Conservation (phyloP, 345 rosid species). For the Anacardium occidentale region DNA sequence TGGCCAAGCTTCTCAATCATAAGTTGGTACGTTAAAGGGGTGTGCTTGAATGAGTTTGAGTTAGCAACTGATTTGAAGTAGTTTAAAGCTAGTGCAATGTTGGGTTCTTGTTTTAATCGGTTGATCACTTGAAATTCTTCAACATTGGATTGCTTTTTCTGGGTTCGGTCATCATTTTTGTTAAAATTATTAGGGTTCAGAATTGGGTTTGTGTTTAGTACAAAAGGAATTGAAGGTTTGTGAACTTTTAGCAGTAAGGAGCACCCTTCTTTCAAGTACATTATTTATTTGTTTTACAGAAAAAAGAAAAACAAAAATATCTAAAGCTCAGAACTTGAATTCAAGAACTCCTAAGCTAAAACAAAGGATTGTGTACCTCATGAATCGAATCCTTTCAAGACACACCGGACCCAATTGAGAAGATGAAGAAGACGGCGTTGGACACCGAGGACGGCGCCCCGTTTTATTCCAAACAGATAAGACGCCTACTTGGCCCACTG, state of each 20-base stretch:
- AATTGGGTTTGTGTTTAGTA: conserved; percentile 42
- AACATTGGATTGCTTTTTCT: conserved; percentile 25
- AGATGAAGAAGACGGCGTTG: neutral
- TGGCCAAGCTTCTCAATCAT: conserved; percentile 66
- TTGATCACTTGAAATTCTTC: conserved; percentile 51
- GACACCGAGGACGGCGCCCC: conserved; percentile 6
- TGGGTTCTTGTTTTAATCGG: conserved; percentile 49
- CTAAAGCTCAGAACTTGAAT: neutral
- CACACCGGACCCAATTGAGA: neutral
- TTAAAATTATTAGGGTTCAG: conserved; percentile 10
- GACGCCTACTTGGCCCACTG: too few species aligned
- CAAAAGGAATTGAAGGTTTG: conserved; percentile 46
- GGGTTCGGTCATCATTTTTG: conserved; percentile 20
- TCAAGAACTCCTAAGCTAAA: conserved; percentile 3
- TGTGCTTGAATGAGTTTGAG: conserved; percentile 66
- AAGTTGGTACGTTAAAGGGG: conserved; percentile 53
- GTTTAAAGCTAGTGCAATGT: conserved; percentile 44
- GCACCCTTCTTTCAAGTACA: conserved; percentile 54
- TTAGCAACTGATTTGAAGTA: conserved; percentile 66
- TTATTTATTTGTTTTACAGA: conserved; percentile 12
- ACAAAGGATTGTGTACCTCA: neutral
- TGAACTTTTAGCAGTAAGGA: conserved; percentile 48
- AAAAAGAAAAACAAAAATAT: neutral
- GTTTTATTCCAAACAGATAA: neutral
- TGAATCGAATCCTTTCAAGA: neutral